Conservation (phyloP, 1,139 yeast genomes). For the Pneumocystis carinii region DNA sequence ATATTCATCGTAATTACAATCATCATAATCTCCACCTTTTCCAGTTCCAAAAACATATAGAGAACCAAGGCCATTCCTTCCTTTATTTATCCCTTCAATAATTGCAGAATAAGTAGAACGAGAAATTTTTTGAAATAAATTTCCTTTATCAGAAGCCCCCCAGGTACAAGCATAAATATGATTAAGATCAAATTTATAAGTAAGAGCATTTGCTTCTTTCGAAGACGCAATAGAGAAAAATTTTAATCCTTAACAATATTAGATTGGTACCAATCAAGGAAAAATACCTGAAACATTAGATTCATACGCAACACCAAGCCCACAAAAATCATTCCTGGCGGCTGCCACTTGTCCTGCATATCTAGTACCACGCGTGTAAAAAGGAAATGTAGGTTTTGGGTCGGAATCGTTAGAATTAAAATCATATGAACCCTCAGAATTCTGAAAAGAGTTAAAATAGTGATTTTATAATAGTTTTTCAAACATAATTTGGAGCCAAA, state of each 20-base stretch:
- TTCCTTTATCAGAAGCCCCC: conserved; percentile 97
- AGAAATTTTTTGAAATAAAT: conserved; percentile 73
- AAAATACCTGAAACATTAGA: conserved; percentile 72
- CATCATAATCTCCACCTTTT: conserved; percentile 81
- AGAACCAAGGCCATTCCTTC: conserved; percentile 70
- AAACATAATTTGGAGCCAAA: conserved; percentile 41
- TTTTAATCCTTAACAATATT: conserved; percentile 24
- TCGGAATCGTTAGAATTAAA: conserved; percentile 52
- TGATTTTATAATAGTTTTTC: background rate
- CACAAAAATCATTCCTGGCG: conserved; percentile 68
- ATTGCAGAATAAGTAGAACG: conserved; percentile 64
- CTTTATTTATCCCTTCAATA: conserved; percentile 69
- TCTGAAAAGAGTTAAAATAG: conserved; percentile 22
- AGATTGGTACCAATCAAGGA: background rate
- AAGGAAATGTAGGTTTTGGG: conserved; percentile 72
- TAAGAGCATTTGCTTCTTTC: conserved; percentile 81
- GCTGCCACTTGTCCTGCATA: conserved; percentile 98
- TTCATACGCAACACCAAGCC: conserved; percentile 83
- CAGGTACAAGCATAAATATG: conserved; percentile 95
- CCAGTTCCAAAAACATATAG: conserved; percentile 94
- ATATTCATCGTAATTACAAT: conserved; percentile 94
- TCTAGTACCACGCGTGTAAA: conserved; percentile 91
- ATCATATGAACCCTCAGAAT: conserved; percentile 75
- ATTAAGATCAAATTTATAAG: conserved; percentile 60
- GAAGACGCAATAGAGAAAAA: conserved; percentile 65